phyloP scores from a whole-genome alignment of 2,329 filamentous ascomycete species.

The Dothideomycetidae sp. region DNA sequence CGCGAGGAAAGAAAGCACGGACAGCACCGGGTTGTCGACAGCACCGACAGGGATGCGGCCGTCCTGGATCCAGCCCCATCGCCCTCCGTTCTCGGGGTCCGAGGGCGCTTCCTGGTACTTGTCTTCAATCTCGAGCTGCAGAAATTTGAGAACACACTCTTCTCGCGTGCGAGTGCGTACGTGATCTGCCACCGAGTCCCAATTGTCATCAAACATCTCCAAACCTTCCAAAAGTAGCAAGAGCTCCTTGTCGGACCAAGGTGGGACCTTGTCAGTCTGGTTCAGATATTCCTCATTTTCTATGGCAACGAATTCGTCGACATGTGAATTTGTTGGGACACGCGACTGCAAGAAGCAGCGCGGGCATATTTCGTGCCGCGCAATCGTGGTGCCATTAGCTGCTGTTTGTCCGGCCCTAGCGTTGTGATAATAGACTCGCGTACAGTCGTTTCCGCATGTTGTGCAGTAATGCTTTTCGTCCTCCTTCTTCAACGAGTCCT shows the following conservation, averaged over 20 bases:
- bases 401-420: conserved; percentile 37
- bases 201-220: conserved; percentile 90
- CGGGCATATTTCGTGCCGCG: conserved; percentile 79
- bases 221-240: conserved; percentile 81
- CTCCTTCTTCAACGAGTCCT: conserved; percentile 45
- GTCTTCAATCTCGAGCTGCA: conserved; percentile 93
- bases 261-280: conserved; percentile 66
- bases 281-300: conserved; percentile 75
- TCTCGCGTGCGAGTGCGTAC: conserved; percentile 84
- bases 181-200: conserved; percentile 82
- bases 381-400: conserved; percentile 40
- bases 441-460: conserved; percentile 85
- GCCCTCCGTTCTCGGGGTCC: conserved; percentile 40
- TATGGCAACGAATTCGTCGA: conserved; percentile 71
- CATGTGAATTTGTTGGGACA: conserved; percentile 64
- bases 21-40: conserved; percentile 91
- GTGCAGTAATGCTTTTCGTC: conserved; percentile 66
- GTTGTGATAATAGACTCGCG: conserved; percentile 54
- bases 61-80: conserved; percentile 52
- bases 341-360: conserved; percentile 78
- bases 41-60: conserved; percentile 82
- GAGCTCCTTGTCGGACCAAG: conserved; percentile 83
- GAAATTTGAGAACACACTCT: conserved; percentile 91
- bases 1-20: conserved; percentile 85
- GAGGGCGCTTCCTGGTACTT: conserved; percentile 76